Percentiles rank a stretch among this genome's conserved stretches.
These are phyloP conservation scores for Melaleuca alternifolia DNA, from an alignment of 345 rosid species.

Conservation along the genomic window DNA sequence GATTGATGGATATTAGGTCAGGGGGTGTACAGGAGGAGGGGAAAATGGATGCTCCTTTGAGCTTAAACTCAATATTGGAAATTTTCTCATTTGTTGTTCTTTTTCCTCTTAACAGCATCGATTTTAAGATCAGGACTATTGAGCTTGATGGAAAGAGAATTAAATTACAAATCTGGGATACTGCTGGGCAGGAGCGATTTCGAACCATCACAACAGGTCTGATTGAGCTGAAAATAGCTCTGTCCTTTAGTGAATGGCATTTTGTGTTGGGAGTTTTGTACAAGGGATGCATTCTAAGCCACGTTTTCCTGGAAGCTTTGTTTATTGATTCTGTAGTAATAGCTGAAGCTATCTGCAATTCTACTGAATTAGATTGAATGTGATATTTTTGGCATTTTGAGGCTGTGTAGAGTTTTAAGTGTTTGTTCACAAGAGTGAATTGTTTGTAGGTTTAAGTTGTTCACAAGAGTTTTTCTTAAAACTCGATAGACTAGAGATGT, in stretches of 20 bases:
- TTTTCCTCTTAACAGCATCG: constrained; percentile 1
- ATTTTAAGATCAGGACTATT: constrained; percentile 9
- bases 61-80: background rate
- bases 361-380: background rate
- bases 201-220: constrained; percentile 11
- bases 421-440: background rate
- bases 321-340: background rate
- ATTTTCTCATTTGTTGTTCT: background rate
- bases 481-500: background rate
- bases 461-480: background rate
- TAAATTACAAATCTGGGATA: constrained; percentile 14
- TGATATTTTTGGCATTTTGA: background rate
- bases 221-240: background rate
- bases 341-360: background rate
- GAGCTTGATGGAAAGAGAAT: constrained; percentile 12
- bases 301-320: background rate
- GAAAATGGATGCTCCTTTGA: background rate
- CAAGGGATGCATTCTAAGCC: background rate
- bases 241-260: background rate
- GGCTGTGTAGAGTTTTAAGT: background rate
- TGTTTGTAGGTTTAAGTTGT: background rate
- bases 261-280: background rate
- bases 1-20: background rate
- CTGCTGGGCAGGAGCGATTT: constrained; percentile 14
- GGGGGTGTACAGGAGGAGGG: background rate